Base-by-base conservation (phyloP, 2,329 filamentous ascomycete genomes). In the Cladosporium sphaerospermum region DNA sequence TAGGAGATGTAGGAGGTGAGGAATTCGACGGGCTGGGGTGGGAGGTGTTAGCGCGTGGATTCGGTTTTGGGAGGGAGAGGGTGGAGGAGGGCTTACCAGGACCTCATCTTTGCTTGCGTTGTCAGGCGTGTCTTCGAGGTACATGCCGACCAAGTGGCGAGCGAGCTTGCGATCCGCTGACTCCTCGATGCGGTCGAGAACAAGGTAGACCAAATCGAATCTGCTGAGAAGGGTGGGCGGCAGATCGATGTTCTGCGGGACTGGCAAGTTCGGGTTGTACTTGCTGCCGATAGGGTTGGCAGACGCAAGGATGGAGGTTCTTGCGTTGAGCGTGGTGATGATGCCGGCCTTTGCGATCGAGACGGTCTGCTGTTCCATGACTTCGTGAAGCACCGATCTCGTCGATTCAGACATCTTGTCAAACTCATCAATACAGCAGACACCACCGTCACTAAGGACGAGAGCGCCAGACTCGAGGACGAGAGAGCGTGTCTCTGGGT, bases 231-330 rank as follows among this genome's bases (percentile, higher is more conserved):
- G 78, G 0, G 93, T 99, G 0, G 93, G 93, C 0, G 93, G 93
- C 8, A 99, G 82, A 66, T 99, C 93, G 63, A 99, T 99, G 71
- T 99, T 99, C 65, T 97, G 91, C 3, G 93, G 93, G 11, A 99
- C 93, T 0, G 93, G 91, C 19, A 99, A 75, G 64, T 96, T 92
- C 2, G 89, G 88, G 71, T 99, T 97, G 75, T 99, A 99, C 67
- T 95, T 91, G 73, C 89, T 96, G 63, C 93, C 93, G 60, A 99
- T 97, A 1, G 93, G 93, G 68, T 99, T 99, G 70, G 93, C 93
- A 9, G 92, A 97, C 13, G 93, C 93, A 31, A 99, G 82, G 65
- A 99, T 96, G 59, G 88, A 95, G 1, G 93, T 97, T 66, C 93
- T 81, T 23, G 93, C 93, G 67, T 99, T 99, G 56, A 99, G 77